Conservation (phyloP, 2,329 filamentous ascomycete species). For the Colletotrichum tanaceti region DNA sequence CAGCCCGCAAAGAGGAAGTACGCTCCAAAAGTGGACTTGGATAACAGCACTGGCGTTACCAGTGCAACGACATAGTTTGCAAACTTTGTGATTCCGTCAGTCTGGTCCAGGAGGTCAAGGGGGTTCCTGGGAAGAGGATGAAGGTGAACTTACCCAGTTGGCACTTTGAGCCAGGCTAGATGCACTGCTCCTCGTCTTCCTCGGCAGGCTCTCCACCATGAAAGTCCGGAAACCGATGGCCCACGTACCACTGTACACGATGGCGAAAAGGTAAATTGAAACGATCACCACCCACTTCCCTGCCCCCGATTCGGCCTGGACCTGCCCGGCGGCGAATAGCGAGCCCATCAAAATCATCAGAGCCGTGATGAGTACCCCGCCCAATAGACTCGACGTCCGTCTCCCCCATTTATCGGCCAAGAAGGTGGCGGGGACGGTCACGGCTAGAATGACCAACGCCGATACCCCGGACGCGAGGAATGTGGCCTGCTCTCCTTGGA, state of each 20-base stretch:
- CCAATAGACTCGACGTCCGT: conserved; percentile 63
- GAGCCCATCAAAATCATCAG: conserved; percentile 66
- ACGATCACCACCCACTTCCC: conserved; percentile 64
- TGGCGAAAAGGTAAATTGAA: conserved; percentile 61
- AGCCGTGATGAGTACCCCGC: conserved; percentile 61
- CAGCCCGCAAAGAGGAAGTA: conserved; percentile 60
- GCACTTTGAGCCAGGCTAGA: conserved; percentile 64
- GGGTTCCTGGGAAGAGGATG: no score
- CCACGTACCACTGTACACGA: conserved; percentile 61
- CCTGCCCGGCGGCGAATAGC: conserved; percentile 59
- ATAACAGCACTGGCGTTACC: conserved; percentile 55
- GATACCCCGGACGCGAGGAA: conserved; percentile 71
- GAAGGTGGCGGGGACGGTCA: conserved; percentile 65
- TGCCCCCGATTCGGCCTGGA: conserved; percentile 50
- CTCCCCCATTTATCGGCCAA: conserved; percentile 68
- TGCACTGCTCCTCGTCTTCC: conserved; percentile 64
- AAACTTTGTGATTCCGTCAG: conserved; percentile 44
- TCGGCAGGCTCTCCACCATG: conserved; percentile 66
- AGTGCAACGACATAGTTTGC: conserved; percentile 60
- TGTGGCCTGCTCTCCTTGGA: conserved; percentile 62
- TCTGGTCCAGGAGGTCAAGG: background rate
- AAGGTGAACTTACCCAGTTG: conserved; percentile 57
- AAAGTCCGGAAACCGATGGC: conserved; percentile 64
- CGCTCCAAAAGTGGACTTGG: conserved; percentile 54
- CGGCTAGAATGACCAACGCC: conserved; percentile 65